phyloP scores from a whole-genome alignment of 257 asterid genomes.

The Solanum corneliomulleri region DNA sequence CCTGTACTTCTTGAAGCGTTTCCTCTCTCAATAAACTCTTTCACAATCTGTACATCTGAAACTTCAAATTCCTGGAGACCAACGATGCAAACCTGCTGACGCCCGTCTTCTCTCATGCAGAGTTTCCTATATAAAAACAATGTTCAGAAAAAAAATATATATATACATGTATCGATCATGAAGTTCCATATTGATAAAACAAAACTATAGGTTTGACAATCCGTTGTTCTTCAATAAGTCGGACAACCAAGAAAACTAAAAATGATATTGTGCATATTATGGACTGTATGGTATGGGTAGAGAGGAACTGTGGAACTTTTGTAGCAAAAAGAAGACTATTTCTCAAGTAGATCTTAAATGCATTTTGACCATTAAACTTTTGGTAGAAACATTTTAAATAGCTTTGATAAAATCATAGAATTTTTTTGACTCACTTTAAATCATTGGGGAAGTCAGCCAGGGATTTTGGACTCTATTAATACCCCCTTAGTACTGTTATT shows the following conservation, averaged over 20 bases:
- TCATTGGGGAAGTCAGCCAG: background rate
- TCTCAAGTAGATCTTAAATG: background rate
- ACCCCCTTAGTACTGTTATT: background rate
- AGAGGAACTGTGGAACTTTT: background rate
- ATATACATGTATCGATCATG: background rate
- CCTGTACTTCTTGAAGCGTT: conserved; percentile 97
- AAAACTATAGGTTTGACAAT: background rate
- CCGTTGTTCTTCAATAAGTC: background rate
- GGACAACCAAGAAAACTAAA: background rate
- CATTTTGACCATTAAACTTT: background rate
- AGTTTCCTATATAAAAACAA: conserved; percentile 53
- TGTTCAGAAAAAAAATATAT: background rate
- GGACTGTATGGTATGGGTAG: background rate
- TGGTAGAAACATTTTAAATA: background rate
- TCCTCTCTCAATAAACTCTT: conserved; percentile 92
- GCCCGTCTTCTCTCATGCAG: conserved; percentile 98
- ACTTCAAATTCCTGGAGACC: conserved; percentile 99
- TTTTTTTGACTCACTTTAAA: background rate
- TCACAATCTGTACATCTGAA: conserved; percentile 89
- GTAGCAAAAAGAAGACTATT: background rate
- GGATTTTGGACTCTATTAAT: background rate
- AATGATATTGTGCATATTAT: background rate
- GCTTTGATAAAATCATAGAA: background rate
- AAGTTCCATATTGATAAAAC: background rate
- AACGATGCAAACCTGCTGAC: conserved; percentile 97